These are phyloP conservation scores for Candida odintsovae DNA, from an alignment of 805 yeast genomes.

Conservation along the genomic window DNA sequence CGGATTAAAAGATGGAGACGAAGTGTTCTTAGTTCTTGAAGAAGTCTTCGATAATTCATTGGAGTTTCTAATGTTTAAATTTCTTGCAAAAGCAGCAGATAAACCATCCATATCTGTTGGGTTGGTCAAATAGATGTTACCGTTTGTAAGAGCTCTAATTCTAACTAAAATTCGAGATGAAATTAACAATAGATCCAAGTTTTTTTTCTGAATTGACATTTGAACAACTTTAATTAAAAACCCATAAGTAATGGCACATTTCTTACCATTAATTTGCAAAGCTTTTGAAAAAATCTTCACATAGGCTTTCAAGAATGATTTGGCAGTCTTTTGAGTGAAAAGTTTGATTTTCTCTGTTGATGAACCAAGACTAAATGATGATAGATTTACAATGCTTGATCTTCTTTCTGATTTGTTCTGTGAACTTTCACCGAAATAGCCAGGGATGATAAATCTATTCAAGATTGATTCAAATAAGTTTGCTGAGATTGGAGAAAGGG, in stretches of 20 bases:
- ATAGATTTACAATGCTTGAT: constrained; percentile 24
- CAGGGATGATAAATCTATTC: constrained; percentile 21
- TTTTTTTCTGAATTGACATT: constrained; percentile 29
- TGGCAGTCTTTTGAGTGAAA: constrained; percentile 13
- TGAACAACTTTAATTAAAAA: constrained; percentile 28
- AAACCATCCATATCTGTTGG: constrained; percentile 63
- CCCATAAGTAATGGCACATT: constrained; percentile 23
- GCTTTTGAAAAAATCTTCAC: constrained; percentile 24
- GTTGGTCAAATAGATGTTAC: constrained; percentile 40
- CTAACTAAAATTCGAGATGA: constrained; percentile 48
- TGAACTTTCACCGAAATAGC: constrained; percentile 5
- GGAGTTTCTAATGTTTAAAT: constrained; percentile 26
- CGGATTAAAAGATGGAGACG: not conserved
- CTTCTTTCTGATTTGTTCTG: constrained; percentile 14
- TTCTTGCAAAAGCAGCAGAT: constrained; percentile 53
- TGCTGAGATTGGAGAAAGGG: constrained; percentile 3
- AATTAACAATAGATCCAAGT: constrained; percentile 36
- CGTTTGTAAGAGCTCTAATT: constrained; percentile 42
- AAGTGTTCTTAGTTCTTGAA: constrained; percentile 5
- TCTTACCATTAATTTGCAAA: constrained; percentile 20
- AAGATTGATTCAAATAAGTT: constrained; percentile 16
- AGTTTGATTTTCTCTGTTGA: not conserved
- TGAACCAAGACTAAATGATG: not conserved
- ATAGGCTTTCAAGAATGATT: constrained; percentile 16
- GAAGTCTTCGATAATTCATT: constrained; percentile 12